These are phyloP conservation scores for Exophiala lecanii-corni DNA, from an alignment of 2,329 filamentous ascomycete species.

Conservation along the genomic window DNA sequence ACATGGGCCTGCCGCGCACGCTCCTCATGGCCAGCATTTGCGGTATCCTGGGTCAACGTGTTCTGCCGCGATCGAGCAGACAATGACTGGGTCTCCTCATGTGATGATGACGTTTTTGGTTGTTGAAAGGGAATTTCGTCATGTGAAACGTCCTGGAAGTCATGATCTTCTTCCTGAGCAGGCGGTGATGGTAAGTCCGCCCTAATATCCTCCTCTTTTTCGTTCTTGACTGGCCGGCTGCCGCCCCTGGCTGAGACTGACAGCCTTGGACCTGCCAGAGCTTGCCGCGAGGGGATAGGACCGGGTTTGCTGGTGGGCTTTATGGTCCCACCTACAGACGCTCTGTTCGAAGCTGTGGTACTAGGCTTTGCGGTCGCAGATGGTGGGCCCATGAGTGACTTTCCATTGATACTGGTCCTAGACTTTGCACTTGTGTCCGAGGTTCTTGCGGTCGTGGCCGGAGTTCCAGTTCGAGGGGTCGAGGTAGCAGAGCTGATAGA, in stretches of 20 bases:
- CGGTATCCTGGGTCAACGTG: not conserved
- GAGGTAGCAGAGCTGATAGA: constrained; percentile 52
- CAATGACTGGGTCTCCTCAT: not conserved
- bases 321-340: constrained; percentile 16
- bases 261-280: constrained; percentile 23
- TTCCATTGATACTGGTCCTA: constrained; percentile 52
- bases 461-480: constrained; percentile 61
- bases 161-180: constrained; percentile 11
- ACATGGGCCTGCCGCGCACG: constrained; percentile 19
- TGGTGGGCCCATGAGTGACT: constrained; percentile 66
- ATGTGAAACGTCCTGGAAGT: not conserved
- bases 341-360: constrained; percentile 9
- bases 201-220: not conserved
- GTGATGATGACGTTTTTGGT: not conserved
- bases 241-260: constrained; percentile 6
- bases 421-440: constrained; percentile 44
- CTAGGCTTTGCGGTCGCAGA: constrained; percentile 25
- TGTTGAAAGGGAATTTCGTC: not conserved
- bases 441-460: constrained; percentile 50
- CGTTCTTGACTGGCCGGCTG: constrained; percentile 3
- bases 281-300: constrained; percentile 37
- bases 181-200: constrained; percentile 12
- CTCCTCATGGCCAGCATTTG: constrained; percentile 8
- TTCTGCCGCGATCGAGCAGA: not conserved
- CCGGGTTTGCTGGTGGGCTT: constrained; percentile 28